A percentile compares a stretch with the other conserved stretches of the same genome.
Evolutionary conservation across 2,329 filamentous ascomycete genomes (phyloP).

Genomic region (Xylaria hypoxylon): DNA sequence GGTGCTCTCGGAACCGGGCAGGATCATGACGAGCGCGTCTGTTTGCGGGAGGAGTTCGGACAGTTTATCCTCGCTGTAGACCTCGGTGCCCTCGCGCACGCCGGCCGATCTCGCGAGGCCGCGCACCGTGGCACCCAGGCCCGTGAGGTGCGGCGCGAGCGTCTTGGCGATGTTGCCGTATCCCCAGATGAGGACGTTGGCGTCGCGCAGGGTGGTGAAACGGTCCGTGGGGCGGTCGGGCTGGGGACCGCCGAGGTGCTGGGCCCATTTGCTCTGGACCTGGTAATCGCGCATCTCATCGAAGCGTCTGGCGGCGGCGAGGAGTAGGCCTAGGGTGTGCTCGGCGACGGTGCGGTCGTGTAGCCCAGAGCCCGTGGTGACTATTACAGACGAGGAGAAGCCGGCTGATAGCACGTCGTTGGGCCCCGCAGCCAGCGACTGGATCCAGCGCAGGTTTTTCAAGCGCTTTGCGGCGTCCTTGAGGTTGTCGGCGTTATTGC

Average conservation of each 20-base stretch:
- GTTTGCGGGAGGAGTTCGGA: constrained; percentile 65
- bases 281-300: constrained; percentile 74
- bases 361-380: constrained; percentile 72
- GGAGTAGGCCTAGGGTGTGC: constrained; percentile 69
- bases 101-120: constrained; percentile 69
- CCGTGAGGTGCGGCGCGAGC: constrained; percentile 65
- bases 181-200: constrained; percentile 71
- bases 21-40: constrained; percentile 75
- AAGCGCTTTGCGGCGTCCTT: constrained; percentile 66
- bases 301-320: constrained; percentile 67
- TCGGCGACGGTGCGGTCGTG: constrained; percentile 75
- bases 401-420: constrained; percentile 73
- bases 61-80: constrained; percentile 66
- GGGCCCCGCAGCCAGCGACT: constrained; percentile 73
- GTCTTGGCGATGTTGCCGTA: constrained; percentile 75
- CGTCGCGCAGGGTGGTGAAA: constrained; percentile 71
- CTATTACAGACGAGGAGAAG: constrained; percentile 62
- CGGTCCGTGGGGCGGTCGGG: constrained; percentile 66
- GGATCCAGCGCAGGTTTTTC: constrained; percentile 72
- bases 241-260: constrained; percentile 70
- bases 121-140: constrained; percentile 67
- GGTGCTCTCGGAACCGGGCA: constrained; percentile 69
- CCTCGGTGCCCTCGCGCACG: constrained; percentile 68
- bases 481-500: constrained; percentile 69
- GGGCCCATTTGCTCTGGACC: constrained; percentile 67